These are phyloP conservation scores for Penicillium sp. DNA, from an alignment of 2,329 filamentous ascomycete genomes.

Conservation along the genomic window DNA sequence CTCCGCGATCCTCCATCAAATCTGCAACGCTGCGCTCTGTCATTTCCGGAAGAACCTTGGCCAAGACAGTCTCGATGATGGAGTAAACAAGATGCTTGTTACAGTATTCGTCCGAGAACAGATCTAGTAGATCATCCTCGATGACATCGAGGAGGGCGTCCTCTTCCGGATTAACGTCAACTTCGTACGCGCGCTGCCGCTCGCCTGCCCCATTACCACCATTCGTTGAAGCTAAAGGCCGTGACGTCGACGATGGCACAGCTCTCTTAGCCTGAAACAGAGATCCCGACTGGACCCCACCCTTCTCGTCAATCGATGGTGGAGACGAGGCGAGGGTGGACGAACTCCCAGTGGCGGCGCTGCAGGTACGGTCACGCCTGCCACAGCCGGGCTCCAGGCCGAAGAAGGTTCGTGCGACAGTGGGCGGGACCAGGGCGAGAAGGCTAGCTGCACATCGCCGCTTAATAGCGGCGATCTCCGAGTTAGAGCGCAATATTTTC, in stretches of 20 bases:
- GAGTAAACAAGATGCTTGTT: conserved; percentile 89
- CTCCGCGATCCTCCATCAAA: conserved; percentile 67
- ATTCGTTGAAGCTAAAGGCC: neutral
- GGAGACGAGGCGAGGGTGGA: conserved; percentile 11
- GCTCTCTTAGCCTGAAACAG: conserved; percentile 1
- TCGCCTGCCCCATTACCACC: conserved; percentile 1
- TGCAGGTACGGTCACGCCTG: conserved; percentile 23
- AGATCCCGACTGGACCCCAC: conserved; percentile 7
- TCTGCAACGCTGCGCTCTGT: conserved; percentile 65
- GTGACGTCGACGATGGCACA: conserved; percentile 2
- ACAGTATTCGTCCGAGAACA: conserved; percentile 77
- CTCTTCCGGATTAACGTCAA: conserved; percentile 41
- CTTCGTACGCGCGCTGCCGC: conserved; percentile 6
- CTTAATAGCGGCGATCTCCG: conserved; percentile 40
- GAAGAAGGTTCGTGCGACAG: conserved; percentile 45
- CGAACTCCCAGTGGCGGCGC: conserved; percentile 15
- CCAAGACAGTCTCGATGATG: conserved; percentile 74
- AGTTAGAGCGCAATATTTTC: conserved; percentile 18
- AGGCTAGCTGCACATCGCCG: conserved; percentile 43
- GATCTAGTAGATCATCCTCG: conserved; percentile 61
- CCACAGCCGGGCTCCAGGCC: conserved; percentile 24
- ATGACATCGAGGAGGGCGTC: conserved; percentile 55
- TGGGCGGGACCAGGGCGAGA: conserved; percentile 41
- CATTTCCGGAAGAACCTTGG: conserved; percentile 79
- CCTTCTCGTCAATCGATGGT: conserved; percentile 8